These are phyloP conservation scores for Pseudonitzschia multiseries DNA, from an alignment of 108 stramenopile species.

Conservation along the genomic window DNA sequence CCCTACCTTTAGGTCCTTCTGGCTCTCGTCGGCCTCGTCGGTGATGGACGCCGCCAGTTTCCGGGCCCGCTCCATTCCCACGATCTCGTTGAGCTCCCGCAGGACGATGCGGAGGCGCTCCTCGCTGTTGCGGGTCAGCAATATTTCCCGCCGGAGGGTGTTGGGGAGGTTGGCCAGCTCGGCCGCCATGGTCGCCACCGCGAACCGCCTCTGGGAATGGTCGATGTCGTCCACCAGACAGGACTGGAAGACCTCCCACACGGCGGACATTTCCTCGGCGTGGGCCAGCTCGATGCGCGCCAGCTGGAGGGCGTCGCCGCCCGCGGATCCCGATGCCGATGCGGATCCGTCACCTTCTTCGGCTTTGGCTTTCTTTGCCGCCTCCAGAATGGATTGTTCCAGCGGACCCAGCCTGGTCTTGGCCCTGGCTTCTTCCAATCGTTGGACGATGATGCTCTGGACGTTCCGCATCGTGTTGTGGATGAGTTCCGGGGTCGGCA, in stretches of 20 bases:
- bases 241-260: slow-evolving; percentile 55
- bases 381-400: slow-evolving; percentile 74
- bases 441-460: slow-evolving; percentile 39
- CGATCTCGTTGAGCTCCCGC: slow-evolving; percentile 43
- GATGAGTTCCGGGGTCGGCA: slow-evolving; percentile 44
- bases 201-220: slow-evolving; percentile 49
- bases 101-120: slow-evolving; percentile 63
- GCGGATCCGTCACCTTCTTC: too few species aligned
- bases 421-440: slow-evolving; percentile 42
- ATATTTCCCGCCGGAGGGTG: slow-evolving; percentile 46
- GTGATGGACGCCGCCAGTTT: slow-evolving; percentile 59
- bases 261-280: slow-evolving; percentile 73
- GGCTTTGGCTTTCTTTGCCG: too few species aligned
- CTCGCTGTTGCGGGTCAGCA: slow-evolving; percentile 49
- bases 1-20: slow-evolving; percentile 76
- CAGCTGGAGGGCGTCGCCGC: too few species aligned
- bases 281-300: slow-evolving; percentile 39
- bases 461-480: slow-evolving; percentile 39
- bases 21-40: slow-evolving; percentile 45
- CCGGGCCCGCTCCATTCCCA: slow-evolving; percentile 55
- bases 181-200: slow-evolving; percentile 72
- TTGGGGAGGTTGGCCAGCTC: slow-evolving; percentile 67
- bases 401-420: slow-evolving; percentile 50
- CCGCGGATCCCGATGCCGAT: too few species aligned
- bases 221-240: slow-evolving; percentile 61